Base-by-base conservation (phyloP, 139 green algal species). In the Edaphochlamys debaryana region DNA sequence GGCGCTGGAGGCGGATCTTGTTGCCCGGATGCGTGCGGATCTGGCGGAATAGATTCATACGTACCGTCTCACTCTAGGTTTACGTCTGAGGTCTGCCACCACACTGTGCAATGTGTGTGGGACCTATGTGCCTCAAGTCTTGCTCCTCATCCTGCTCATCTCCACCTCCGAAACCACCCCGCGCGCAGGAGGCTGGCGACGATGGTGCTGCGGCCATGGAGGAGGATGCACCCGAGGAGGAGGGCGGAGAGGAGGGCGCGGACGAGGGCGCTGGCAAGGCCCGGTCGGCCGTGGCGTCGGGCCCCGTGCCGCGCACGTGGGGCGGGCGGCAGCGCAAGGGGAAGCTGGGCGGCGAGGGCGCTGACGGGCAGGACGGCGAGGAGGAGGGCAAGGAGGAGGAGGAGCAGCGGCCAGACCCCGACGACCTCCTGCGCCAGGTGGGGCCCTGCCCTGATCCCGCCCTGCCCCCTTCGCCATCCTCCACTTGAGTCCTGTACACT, bases 341-440 rank as follows among this genome's bases (percentile, higher is more conserved):
- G 40, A 70, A 58, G 79, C 60, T 52, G 15, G 85, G 52, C 23
- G n/a, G 9, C 19, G 56, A 63, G 13, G 66, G 17, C 36, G 64
- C 34, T 17, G 66, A 68, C 15, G 66, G 8, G 9, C 9, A 79
- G 72, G 54, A 42, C n/a, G 64, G 60, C 40, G 45, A 77, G 38
- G 67, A 68, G 25, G 48, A 60, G 54, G 73, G 50, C 50, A n/a
- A 72, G 32, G 67, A 67, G 40, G 56, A 64, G 38, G 27, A 79
- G 22, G 75, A 87, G 34, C 58, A 80, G 70, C 69, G 71, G 69
- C 67, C 68, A 67, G 71, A 32, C 19, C 78, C n/a, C 56, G 88
- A 69, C 1, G 89, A 88, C 54, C 42, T 73, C 25, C 25, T 68
- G 42, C 79, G 80, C 7, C 58, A 89, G 40, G 68, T 80, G 25